These are phyloP conservation scores for Linnemannia schmuckeri DNA, from an alignment of 192 early-diverging fungal genomes.

Conservation along the genomic window DNA sequence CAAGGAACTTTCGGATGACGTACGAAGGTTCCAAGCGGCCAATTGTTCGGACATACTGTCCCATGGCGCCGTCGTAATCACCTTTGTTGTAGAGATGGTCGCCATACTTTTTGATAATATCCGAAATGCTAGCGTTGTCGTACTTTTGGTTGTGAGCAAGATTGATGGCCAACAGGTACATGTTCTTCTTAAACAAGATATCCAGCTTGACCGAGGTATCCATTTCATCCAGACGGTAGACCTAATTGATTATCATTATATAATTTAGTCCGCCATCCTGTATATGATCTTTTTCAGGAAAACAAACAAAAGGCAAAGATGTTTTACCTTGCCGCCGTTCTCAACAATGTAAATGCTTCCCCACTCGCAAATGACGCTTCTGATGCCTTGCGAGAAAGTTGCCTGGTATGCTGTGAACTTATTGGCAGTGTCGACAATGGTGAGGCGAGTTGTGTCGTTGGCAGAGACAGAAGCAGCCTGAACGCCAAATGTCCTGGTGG, in stretches of 20 bases:
- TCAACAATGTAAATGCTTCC: constrained; percentile 91
- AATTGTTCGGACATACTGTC: constrained; percentile 93
- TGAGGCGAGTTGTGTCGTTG: constrained; percentile 69
- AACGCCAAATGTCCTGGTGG: constrained; percentile 57
- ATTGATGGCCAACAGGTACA: constrained; percentile 91
- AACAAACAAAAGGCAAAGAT: constrained; percentile 8
- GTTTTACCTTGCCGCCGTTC: constrained; percentile 73
- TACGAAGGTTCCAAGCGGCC: constrained; percentile 95
- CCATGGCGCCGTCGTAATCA: constrained; percentile 93
- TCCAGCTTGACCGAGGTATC: constrained; percentile 90
- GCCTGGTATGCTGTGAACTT: constrained; percentile 93
- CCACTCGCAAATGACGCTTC: constrained; percentile 88
- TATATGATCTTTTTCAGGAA: neutral
- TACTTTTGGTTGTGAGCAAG: constrained; percentile 86
- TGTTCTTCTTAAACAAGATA: constrained; percentile 89
- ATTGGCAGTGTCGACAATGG: constrained; percentile 92
- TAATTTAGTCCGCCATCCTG: neutral
- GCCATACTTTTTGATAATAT: constrained; percentile 94
- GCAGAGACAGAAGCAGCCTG: constrained; percentile 37
- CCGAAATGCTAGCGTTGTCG: constrained; percentile 86
- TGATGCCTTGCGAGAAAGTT: constrained; percentile 77
- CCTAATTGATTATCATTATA: constrained; percentile 44
- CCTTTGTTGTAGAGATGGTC: constrained; percentile 94
- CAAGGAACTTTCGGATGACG: constrained; percentile 96
- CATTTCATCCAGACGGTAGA: constrained; percentile 89